Evolutionary conservation across 1,284 basidiomycete genomes (phyloP).

Genomic region (Mycena citricolor): DNA sequence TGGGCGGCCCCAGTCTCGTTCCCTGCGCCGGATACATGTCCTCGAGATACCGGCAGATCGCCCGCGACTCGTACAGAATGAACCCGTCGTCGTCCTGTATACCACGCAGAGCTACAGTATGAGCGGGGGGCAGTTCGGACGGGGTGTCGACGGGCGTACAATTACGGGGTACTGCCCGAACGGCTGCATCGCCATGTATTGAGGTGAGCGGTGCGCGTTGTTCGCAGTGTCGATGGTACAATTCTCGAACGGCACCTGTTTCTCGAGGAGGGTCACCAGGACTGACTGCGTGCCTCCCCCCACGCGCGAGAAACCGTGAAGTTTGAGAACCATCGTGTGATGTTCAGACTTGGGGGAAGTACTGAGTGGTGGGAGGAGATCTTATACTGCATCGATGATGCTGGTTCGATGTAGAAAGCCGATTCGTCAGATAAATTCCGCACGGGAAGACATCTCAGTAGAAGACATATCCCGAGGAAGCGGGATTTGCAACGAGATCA

Average conservation of each 20-base stretch:
- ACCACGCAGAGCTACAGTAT: too few relatives aligned
- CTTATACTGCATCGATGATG: too few relatives aligned
- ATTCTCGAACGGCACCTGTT: slow-evolving; percentile 51
- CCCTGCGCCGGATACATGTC: background rate
- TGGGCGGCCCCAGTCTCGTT: background rate
- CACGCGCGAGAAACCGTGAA: slow-evolving; percentile 39
- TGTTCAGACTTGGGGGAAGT: too few relatives aligned
- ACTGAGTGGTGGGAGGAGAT: too few relatives aligned
- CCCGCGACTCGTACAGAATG: slow-evolving; percentile 32
- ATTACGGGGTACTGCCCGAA: slow-evolving; percentile 3
- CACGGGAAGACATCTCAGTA: too few relatives aligned
- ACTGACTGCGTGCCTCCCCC: slow-evolving; percentile 49
- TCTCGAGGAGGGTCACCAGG: slow-evolving; percentile 47
- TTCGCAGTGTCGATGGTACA: slow-evolving; percentile 41
- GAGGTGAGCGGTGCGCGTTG: slow-evolving; percentile 48
- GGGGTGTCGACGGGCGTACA: background rate
- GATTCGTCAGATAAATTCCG: too few relatives aligned
- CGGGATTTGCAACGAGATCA: too few relatives aligned
- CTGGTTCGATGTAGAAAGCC: too few relatives aligned
- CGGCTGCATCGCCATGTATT: slow-evolving; percentile 6
- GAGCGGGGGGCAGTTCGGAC: too few relatives aligned
- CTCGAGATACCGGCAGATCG: slow-evolving; percentile 8
- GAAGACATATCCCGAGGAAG: too few relatives aligned
- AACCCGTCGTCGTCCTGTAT: slow-evolving; percentile 10
- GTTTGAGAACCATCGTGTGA: slow-evolving; percentile 52